Evolutionary conservation across 805 yeast species (phyloP).

Genomic region (Zygosaccharomyces rouxii): DNA sequence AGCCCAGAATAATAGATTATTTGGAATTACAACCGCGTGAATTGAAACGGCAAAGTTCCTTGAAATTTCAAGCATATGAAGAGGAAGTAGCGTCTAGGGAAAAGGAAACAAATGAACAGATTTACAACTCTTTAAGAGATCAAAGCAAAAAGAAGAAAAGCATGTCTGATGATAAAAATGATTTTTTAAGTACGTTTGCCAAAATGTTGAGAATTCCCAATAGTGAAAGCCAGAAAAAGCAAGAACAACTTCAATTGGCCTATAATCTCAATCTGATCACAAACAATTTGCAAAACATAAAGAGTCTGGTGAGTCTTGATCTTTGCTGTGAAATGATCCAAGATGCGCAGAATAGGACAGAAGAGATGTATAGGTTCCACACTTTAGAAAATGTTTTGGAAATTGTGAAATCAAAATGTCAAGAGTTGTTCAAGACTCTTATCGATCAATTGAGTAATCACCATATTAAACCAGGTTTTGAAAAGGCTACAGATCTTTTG

Average conservation of each 20-base stretch:
- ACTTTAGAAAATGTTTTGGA: slow-evolving; percentile 31
- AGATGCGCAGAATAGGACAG: slow-evolving; percentile 60
- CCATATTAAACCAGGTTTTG: slow-evolving; percentile 85
- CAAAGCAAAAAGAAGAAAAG: slow-evolving; percentile 30
- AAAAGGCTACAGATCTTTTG: slow-evolving; percentile 67
- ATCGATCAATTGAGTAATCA: slow-evolving; percentile 57
- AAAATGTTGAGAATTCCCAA: slow-evolving; percentile 49
- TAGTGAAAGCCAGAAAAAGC: slow-evolving; percentile 23
- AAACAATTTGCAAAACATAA: slow-evolving; percentile 69
- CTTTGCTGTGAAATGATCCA: slow-evolving; percentile 67
- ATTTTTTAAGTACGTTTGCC: slow-evolving; percentile 58
- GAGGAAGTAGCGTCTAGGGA: slow-evolving; percentile 29
- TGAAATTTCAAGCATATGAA: slow-evolving; percentile 28
- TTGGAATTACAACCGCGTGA: slow-evolving; percentile 30
- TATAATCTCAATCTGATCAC: slow-evolving; percentile 76
- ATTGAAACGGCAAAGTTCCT: slow-evolving; percentile 29
- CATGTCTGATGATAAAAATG: slow-evolving; percentile 41
- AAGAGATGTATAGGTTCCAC: slow-evolving; percentile 49
- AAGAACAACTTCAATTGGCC: slow-evolving; percentile 53
- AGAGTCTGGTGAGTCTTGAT: slow-evolving; percentile 74
- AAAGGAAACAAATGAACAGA: slow-evolving; percentile 40
- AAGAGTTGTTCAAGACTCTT: slow-evolving; percentile 64
- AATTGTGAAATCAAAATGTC: slow-evolving; percentile 36
- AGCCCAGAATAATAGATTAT: slow-evolving; percentile 34
- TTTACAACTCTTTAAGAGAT: slow-evolving; percentile 40